Conservation (phyloP, 2,329 filamentous ascomycete genomes). For the Cercospora zeina region DNA sequence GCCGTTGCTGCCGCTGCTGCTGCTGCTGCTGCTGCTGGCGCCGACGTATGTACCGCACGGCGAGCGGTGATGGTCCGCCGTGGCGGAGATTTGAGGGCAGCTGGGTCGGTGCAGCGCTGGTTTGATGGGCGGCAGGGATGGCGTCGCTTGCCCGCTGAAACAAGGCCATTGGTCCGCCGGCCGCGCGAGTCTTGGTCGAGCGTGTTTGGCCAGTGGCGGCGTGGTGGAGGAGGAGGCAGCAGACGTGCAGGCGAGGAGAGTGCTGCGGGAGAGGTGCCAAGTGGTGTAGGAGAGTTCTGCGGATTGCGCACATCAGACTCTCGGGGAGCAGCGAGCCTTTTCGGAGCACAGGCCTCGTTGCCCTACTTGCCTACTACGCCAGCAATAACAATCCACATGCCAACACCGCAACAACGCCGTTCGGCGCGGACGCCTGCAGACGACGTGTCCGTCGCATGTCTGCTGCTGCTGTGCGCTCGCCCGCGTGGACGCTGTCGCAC, state of each 20-base stretch:
- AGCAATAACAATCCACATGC: too few relatives aligned
- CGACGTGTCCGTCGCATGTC: background rate
- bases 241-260: too few relatives aligned
- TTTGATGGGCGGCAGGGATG: conserved; percentile 30
- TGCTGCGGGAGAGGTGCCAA: background rate
- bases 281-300: conserved; percentile 1
- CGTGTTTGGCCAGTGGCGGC: background rate
- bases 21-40: background rate
- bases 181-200: conserved; percentile 1
- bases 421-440: too few relatives aligned
- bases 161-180: conserved; percentile 3
- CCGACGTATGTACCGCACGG: background rate
- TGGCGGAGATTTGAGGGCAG: conserved; percentile 30
- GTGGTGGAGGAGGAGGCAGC: too few relatives aligned
- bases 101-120: conserved; percentile 18
- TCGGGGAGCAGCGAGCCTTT: conserved; percentile 4
- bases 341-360: conserved; percentile 1
- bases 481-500: conserved; percentile 4
- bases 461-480: background rate
- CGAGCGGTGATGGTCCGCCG: too few relatives aligned
- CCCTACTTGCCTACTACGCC: background rate
- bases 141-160: conserved; percentile 22
- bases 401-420: too few relatives aligned
- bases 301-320: conserved; percentile 8
- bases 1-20: background rate